These are phyloP conservation scores for Pleurotus ostreatus DNA, from an alignment of 768 basidiomycete genomes.

Conservation along the genomic window DNA sequence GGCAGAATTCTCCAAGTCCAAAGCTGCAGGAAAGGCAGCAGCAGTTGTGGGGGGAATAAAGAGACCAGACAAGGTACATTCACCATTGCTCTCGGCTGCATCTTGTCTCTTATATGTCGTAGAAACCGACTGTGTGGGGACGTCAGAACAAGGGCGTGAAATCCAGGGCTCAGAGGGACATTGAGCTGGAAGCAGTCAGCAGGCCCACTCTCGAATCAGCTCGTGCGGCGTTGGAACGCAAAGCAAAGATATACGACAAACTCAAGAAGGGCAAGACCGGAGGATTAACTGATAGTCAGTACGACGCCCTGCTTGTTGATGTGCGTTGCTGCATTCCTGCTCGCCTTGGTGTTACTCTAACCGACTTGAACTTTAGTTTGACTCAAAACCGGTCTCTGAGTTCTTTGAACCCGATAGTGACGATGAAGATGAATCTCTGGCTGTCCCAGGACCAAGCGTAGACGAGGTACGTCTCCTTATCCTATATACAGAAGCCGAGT, in stretches of 20 bases:
- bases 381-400: constrained; percentile 46
- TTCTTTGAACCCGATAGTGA: constrained; percentile 67
- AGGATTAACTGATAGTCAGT: constrained; percentile 73
- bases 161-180: constrained; percentile 58
- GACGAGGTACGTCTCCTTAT: constrained; percentile 33
- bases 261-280: constrained; percentile 73
- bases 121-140: constrained; percentile 81
- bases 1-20: constrained; percentile 52
- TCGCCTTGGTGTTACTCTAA: background rate
- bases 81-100: background rate
- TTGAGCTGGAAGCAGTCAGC: constrained; percentile 66
- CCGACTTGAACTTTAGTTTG: constrained; percentile 46
- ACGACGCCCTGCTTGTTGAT: constrained; percentile 69
- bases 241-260: constrained; percentile 79
- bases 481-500: background rate
- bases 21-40: constrained; percentile 52
- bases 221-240: constrained; percentile 67
- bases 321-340: constrained; percentile 39
- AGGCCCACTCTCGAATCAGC: constrained; percentile 70
- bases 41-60: constrained; percentile 59
- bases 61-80: constrained; percentile 64
- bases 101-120: background rate
- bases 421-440: constrained; percentile 75
- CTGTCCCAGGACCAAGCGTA: constrained; percentile 43
- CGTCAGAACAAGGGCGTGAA: constrained; percentile 74